Evolutionary conservation across 1,284 basidiomycete genomes (phyloP).

Genomic region (Irpex sp.): DNA sequence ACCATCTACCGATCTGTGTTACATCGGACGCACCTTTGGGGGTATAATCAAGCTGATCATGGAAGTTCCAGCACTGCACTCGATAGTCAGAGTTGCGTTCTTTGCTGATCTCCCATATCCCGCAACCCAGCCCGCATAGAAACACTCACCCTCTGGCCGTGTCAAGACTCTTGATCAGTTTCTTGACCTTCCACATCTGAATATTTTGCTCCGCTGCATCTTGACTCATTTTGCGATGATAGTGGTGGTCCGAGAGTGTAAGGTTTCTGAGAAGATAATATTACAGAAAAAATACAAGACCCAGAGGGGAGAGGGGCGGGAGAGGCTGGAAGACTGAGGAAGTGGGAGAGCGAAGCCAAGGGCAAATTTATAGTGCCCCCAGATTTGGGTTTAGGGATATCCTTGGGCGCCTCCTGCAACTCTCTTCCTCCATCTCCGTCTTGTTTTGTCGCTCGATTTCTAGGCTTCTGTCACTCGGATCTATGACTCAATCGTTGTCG

Average conservation of each 20-base stretch:
- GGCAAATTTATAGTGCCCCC: conserved; percentile 2
- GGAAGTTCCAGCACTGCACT: conserved; percentile 84
- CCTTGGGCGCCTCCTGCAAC: neutral
- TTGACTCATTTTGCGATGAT: conserved; percentile 58
- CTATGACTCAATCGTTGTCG: neutral
- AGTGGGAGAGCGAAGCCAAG: neutral
- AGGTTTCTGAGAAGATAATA: neutral
- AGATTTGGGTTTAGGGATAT: neutral
- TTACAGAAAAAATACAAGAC: conserved; percentile 10
- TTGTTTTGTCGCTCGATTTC: neutral
- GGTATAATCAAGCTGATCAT: conserved; percentile 99
- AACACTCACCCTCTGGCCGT: conserved; percentile 77
- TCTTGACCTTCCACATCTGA: conserved; percentile 97
- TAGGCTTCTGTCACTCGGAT: neutral
- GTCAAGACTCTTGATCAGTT: conserved; percentile 95
- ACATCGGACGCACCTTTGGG: conserved; percentile 66
- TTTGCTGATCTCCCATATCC: conserved; percentile 5
- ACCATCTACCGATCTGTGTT: conserved; percentile 14
- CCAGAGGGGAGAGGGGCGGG: neutral
- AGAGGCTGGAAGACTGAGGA: conserved; percentile 1
- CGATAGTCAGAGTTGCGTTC: conserved; percentile 16
- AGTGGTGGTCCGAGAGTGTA: conserved; percentile 7
- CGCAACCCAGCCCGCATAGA: conserved; percentile 1
- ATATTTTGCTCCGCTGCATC: conserved; percentile 84
- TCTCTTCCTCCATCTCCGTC: neutral